Evolutionary conservation across 495 filamentous ascomycete genomes (phyloP).

Genomic region (Penicillium crystallinum): DNA sequence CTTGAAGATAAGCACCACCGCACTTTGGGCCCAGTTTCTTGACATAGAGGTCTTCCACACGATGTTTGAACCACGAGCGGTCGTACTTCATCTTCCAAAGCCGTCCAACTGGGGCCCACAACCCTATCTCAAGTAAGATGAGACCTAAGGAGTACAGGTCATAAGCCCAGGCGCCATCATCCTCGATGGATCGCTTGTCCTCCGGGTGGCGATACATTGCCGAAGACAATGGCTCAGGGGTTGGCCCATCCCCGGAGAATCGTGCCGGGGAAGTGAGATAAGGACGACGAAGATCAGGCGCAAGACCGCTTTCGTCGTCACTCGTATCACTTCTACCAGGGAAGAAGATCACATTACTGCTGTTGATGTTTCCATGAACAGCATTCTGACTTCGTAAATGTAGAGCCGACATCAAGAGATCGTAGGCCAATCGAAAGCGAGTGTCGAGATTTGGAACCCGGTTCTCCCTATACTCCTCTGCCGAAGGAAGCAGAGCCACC

Average conservation of each 20-base stretch:
- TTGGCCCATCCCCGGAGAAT: conserved; percentile 62
- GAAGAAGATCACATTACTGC: conserved; percentile 76
- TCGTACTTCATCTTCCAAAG: conserved; percentile 65
- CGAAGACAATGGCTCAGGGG: conserved; percentile 45
- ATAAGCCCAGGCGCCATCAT: conserved; percentile 53
- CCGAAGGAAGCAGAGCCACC: conserved; percentile 45
- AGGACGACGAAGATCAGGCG: conserved; percentile 63
- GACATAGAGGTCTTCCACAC: conserved; percentile 57
- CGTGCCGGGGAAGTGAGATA: conserved; percentile 77
- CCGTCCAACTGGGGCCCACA: conserved; percentile 75
- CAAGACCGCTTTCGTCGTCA: conserved; percentile 37
- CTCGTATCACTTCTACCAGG: conserved; percentile 41
- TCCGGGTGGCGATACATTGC: conserved; percentile 76
- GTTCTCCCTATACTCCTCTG: conserved; percentile 36
- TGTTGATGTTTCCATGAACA: conserved; percentile 75
- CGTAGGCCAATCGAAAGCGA: conserved; percentile 77
- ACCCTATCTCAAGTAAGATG: conserved; percentile 77
- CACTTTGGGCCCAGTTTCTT: conserved; percentile 67
- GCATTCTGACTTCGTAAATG: conserved; percentile 70
- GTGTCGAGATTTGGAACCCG: conserved; percentile 62
- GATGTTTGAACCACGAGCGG: conserved; percentile 56
- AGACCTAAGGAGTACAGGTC: conserved; percentile 84
- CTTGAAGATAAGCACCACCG: conserved; percentile 71
- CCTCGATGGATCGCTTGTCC: conserved; percentile 55
- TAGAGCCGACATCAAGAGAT: conserved; percentile 68